A percentile compares a stretch with the other conserved stretches of the same genome.
Evolutionary conservation across 306 rosid genomes (phyloP).

Genomic region (Elaeagnus macrophylla): DNA sequence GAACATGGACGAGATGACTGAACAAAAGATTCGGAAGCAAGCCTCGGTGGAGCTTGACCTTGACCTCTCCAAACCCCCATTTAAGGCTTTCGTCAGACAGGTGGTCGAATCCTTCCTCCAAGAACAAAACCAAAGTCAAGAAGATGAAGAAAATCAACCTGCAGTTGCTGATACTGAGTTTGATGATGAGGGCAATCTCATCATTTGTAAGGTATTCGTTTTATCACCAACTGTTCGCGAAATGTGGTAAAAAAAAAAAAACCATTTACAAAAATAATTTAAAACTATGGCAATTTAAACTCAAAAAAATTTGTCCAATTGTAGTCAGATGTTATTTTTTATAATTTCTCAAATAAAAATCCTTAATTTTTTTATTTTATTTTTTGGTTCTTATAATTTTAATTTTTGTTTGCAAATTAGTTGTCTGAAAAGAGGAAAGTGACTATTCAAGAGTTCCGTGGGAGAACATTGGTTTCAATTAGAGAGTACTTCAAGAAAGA

Average conservation of each 20-base stretch:
- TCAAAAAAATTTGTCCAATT: too few species aligned
- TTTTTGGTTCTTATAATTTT: too few species aligned
- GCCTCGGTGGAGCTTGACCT: slow-evolving; percentile 56
- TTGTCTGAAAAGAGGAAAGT: slow-evolving; percentile 65
- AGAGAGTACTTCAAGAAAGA: slow-evolving; percentile 60
- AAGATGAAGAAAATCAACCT: slow-evolving; percentile 1
- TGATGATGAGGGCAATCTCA: slow-evolving; percentile 68
- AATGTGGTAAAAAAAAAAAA: too few species aligned
- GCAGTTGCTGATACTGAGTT: slow-evolving; percentile 26
- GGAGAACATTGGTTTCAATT: slow-evolving; percentile 67
- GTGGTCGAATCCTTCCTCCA: slow-evolving; percentile 58
- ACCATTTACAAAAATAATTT: too few species aligned
- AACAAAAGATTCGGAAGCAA: slow-evolving; percentile 63
- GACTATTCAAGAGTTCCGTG: slow-evolving; percentile 74
- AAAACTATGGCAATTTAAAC: too few species aligned
- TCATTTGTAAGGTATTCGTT: slow-evolving; percentile 60
- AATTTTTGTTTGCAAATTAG: slow-evolving; percentile 25
- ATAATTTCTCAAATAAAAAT: too few species aligned
- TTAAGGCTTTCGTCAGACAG: slow-evolving; percentile 53
- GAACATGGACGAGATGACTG: slow-evolving; percentile 71
- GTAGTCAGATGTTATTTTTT: too few species aligned
- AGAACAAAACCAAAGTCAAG: slow-evolving; percentile 26
- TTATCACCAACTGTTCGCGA: too few species aligned
- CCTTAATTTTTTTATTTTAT: neutral
- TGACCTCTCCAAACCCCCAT: slow-evolving; percentile 51